Evolutionary conservation across 805 yeast genomes (phyloP).

Genomic region (Clavispora carvajalis): DNA sequence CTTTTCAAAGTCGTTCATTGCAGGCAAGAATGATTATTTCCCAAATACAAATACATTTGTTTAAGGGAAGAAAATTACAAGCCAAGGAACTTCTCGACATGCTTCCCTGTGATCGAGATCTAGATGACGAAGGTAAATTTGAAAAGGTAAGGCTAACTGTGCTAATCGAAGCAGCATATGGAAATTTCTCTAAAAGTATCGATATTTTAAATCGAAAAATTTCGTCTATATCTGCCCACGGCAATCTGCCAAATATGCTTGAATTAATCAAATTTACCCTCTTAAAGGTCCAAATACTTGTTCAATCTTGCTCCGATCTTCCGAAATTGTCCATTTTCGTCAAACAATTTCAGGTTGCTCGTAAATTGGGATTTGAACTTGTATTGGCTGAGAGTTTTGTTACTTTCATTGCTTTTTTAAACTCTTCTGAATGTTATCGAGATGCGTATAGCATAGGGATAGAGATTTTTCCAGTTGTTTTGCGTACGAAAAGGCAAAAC

Average conservation of each 20-base stretch:
- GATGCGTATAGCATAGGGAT: constrained; percentile 42
- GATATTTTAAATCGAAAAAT: constrained; percentile 1
- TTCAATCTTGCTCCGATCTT: constrained; percentile 39
- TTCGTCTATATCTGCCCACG: background rate
- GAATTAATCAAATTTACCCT: constrained; percentile 17
- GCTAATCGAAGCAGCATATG: constrained; percentile 9
- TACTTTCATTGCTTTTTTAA: constrained; percentile 41
- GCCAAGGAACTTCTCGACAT: constrained; percentile 32
- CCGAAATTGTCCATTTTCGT: constrained; percentile 47
- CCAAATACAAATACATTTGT: constrained; percentile 29
- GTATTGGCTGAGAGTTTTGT: constrained; percentile 44
- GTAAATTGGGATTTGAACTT: constrained; percentile 40
- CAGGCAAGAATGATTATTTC: constrained; percentile 38
- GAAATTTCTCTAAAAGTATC: constrained; percentile 26
- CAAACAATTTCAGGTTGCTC: constrained; percentile 46
- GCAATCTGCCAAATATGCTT: constrained; percentile 25
- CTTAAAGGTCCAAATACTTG: constrained; percentile 41
- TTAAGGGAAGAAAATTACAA: constrained; percentile 31
- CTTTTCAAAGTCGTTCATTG: constrained; percentile 37
- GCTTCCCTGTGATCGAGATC: constrained; percentile 21
- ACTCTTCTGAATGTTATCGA: constrained; percentile 32
- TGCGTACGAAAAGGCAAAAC: constrained; percentile 35
- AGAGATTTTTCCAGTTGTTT: constrained; percentile 40
- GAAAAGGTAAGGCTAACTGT: constrained; percentile 7
- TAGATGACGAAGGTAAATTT: constrained; percentile 7